Percentiles rank a stretch among this genome's conserved stretches.
Evolutionary conservation across 306 rosid genomes (phyloP).

Genomic region (Cercis canadensis): DNA sequence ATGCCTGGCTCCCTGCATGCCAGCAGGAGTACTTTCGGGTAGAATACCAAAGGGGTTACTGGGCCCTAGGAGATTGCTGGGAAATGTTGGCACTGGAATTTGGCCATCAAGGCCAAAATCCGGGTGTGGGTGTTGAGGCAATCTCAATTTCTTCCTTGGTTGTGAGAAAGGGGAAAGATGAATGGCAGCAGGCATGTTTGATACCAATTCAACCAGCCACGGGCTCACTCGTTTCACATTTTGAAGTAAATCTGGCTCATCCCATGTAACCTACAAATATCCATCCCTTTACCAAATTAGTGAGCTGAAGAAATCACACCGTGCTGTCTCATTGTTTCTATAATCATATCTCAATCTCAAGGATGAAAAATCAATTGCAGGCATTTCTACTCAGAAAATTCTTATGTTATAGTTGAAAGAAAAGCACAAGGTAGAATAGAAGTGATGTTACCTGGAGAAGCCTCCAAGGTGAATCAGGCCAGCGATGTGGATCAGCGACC

Average conservation of each 20-base stretch:
- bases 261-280: slow-evolving; percentile 84
- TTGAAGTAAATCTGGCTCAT: slow-evolving; percentile 90
- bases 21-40: slow-evolving; percentile 92
- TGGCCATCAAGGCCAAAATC: slow-evolving; percentile 72
- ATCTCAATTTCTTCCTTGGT: slow-evolving; percentile 77
- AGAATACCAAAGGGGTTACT: slow-evolving; percentile 67
- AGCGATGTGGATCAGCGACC: slow-evolving; percentile 70
- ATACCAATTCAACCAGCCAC: slow-evolving; percentile 87
- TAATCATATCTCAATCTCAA: too few species aligned
- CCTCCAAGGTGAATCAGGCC: slow-evolving; percentile 98
- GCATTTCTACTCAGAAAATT: too few species aligned
- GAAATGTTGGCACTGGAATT: slow-evolving; percentile 57
- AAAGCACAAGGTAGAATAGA: neutral
- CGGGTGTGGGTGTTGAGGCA: slow-evolving; percentile 65
- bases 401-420: neutral
- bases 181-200: slow-evolving; percentile 67
- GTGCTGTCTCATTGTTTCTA: too few species aligned
- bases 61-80: slow-evolving; percentile 64
- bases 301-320: neutral
- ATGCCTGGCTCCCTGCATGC: slow-evolving; percentile 99
- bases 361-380: too few species aligned
- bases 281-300: slow-evolving; percentile 32
- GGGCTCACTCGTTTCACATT: slow-evolving; percentile 93
- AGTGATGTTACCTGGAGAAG: slow-evolving; percentile 80
- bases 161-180: slow-evolving; percentile 83